Evolutionary conservation across 202 grass and related monocot species (phyloP).

Genomic region (Hordeum pubiflorum): DNA sequence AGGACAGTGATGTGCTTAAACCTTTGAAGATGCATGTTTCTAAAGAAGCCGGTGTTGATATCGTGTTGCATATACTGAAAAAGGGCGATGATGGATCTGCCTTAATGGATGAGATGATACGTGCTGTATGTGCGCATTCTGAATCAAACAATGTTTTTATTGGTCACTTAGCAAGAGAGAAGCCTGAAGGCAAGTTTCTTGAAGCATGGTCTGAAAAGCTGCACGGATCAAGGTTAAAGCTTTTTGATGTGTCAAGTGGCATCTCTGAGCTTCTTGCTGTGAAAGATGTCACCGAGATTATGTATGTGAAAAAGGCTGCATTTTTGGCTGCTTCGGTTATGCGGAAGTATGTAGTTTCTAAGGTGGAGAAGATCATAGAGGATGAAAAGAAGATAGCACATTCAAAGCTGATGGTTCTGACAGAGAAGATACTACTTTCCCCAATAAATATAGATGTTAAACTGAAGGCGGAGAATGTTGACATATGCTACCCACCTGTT

Average conservation of each 20-base stretch:
- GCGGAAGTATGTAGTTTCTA: conserved; percentile 57
- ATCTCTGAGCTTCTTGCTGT: conserved; percentile 59
- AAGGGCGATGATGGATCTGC: conserved; percentile 30
- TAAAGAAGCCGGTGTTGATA: background rate
- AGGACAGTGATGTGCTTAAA: background rate
- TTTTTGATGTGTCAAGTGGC: conserved; percentile 44
- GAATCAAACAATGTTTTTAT: conserved; percentile 32
- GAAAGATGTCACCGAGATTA: conserved; percentile 41
- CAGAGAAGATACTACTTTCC: conserved; percentile 48
- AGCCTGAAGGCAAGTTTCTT: conserved; percentile 56
- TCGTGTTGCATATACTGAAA: conserved; percentile 37
- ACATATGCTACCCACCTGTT: conserved; percentile 75
- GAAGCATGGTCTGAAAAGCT: conserved; percentile 62
- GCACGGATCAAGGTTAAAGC: conserved; percentile 24
- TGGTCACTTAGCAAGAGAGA: conserved; percentile 50
- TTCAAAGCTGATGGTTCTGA: conserved; percentile 55
- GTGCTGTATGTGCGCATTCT: conserved; percentile 21
- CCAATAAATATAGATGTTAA: conserved; percentile 53
- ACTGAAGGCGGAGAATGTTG: conserved; percentile 66
- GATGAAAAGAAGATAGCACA: conserved; percentile 56
- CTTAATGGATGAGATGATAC: conserved; percentile 51
- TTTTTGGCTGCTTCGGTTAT: conserved; percentile 53
- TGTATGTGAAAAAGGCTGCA: conserved; percentile 57
- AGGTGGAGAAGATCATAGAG: conserved; percentile 53
- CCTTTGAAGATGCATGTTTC: background rate